Evolutionary conservation across 2,329 filamentous ascomycete genomes (phyloP), one percentile per base, ranked within the genome.

Genomic region (Epichloe elymi): DNA sequence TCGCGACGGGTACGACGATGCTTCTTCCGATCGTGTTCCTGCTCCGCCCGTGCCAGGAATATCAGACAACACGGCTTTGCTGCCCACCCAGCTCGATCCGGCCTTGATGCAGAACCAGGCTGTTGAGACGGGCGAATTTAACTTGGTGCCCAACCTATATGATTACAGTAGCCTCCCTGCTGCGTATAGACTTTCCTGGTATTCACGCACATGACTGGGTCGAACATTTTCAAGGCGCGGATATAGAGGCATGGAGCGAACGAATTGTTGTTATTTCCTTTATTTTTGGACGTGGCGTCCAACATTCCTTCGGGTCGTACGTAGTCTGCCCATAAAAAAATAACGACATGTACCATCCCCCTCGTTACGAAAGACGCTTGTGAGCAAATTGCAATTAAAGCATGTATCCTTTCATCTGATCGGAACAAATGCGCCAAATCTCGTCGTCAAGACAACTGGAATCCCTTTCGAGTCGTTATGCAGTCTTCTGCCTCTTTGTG

Each of bases 401-500:
- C 17, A n/a, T 14, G 20, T 48, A 23, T 12, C 26, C 15, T 8
- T 42, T 14, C n/a, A 23, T 48, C 48, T 5, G 14, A 11, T 23
- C 33, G 17, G 37, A 44, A 42, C 11, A 49, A 30, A 56, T 61
- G 72, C 37, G 61, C 60, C 55, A 66, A 36, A 12, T 40, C 44
- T 23, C 35, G 26, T 35, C 15, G 4, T 51, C 15, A 11, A 40
- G 14, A n/a, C 19, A 6, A 43, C 20, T n/a, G n/a, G 40, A 42
- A n/a, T 33, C 37, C 38, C 19, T 35, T 14, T 14, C 12, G 11
- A 6, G 30, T 49, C 14, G 48, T 42, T 45, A 42, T n/a, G 43
- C 50, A 20, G 39, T 70, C 63, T 71, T 77, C 61, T 76, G 76
- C 46, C 78, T 69, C 62, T 81, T 81, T 2, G 67, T 62, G 50